Evolutionary conservation across 345 rosid genomes (phyloP).

Genomic region (Passiflora organensis): DNA sequence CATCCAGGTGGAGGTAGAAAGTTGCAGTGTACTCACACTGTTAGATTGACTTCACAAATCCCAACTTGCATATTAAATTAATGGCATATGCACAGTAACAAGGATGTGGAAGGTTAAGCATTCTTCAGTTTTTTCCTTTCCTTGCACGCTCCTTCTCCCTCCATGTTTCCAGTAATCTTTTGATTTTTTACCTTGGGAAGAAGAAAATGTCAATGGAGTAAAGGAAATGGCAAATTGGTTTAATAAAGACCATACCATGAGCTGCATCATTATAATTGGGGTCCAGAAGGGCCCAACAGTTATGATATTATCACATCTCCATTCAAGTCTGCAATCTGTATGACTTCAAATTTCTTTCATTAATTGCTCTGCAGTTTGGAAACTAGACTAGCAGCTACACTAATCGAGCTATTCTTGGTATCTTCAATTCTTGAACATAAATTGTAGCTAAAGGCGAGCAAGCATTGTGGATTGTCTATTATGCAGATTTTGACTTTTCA

Average conservation of each 20-base stretch:
- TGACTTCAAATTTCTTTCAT: conserved; percentile 13
- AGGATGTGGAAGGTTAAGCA: background rate
- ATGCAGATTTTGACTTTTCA: background rate
- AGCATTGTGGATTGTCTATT: background rate
- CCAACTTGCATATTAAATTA: background rate
- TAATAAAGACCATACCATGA: background rate
- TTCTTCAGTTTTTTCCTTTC: background rate
- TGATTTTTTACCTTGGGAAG: background rate
- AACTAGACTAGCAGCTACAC: conserved; percentile 1
- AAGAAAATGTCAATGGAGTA: no score
- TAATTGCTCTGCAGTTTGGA: conserved; percentile 18
- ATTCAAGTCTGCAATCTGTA: no score
- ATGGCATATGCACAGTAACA: background rate
- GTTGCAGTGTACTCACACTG: conserved; percentile 24
- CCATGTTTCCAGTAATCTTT: background rate
- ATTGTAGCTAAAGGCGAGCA: background rate
- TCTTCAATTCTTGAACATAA: background rate
- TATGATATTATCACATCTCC: background rate
- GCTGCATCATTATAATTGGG: conserved; percentile 11
- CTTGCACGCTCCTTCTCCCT: background rate
- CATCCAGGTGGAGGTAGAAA: conserved; percentile 37
- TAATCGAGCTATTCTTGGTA: background rate
- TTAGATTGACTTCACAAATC: conserved; percentile 45
- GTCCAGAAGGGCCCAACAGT: conserved; percentile 11
- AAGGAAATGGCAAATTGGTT: no score